Evolutionary conservation across 176 grass and related monocot species (phyloP).

Genomic region (Oryza nivara): DNA sequence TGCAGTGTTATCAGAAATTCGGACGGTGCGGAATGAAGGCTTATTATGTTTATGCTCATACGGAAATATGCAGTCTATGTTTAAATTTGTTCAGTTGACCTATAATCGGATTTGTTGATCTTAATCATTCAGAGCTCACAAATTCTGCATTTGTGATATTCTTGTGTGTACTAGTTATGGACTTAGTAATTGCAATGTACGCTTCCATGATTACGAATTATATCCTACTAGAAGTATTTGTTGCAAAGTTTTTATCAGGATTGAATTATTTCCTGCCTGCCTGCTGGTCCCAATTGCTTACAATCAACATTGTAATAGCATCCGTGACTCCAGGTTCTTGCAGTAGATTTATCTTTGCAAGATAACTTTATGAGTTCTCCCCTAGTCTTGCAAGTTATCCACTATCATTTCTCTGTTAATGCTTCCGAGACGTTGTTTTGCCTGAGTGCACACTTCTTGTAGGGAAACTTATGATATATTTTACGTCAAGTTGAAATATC

Average conservation of each 20-base stretch:
- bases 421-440: not conserved
- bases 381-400: not conserved
- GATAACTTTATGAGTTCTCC: not conserved
- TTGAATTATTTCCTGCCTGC: not conserved
- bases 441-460: not conserved
- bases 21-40: not conserved
- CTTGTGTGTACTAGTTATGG: not conserved
- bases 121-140: not conserved
- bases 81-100: not conserved
- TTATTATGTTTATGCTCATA: not conserved
- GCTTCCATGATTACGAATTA: not conserved
- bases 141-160: not conserved
- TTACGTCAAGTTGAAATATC: not conserved
- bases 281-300: not conserved
- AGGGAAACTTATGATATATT: not conserved
- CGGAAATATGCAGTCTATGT: not conserved
- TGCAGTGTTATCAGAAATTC: not conserved
- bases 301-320: not conserved
- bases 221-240: not conserved
- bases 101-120: not conserved
- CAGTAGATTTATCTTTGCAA: not conserved
- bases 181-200: not conserved
- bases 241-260: not conserved
- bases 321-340: not conserved
- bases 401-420: not conserved